A percentile compares a stretch with the other conserved stretches of the same genome.
Evolutionary conservation across 352 stramenopile genomes (phyloP).

Genomic region (Aphanomyces stellatus): DNA sequence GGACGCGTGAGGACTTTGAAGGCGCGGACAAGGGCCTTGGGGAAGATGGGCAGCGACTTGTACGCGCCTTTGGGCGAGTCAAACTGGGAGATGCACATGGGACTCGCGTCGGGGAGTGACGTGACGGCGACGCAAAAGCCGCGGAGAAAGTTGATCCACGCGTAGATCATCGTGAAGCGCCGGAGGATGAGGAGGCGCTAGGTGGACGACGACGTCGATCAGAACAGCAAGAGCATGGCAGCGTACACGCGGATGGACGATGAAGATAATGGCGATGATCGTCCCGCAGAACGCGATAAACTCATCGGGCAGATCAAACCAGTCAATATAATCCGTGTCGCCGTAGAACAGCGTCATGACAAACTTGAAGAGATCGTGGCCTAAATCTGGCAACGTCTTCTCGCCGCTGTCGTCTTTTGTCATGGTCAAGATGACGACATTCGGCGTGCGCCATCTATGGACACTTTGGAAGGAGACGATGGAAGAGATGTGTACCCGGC

Average conservation of each 20-base stretch:
- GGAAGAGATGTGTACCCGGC: conserved; percentile 33
- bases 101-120: conserved; percentile 76
- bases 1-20: conserved; percentile 77
- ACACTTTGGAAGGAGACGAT: neutral
- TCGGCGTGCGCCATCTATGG: conserved; percentile 64
- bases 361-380: conserved; percentile 80
- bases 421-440: conserved; percentile 69
- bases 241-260: conserved; percentile 70
- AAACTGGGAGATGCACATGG: conserved; percentile 83
- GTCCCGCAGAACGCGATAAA: conserved; percentile 65
- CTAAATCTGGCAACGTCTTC: conserved; percentile 77
- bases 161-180: conserved; percentile 77
- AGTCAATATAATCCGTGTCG: conserved; percentile 72
- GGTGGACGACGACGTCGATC: neutral
- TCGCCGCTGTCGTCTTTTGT: conserved; percentile 41
- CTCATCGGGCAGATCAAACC: conserved; percentile 77
- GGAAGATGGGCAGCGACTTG: conserved; percentile 82
- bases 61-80: conserved; percentile 50
- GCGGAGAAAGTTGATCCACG: conserved; percentile 79
- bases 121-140: conserved; percentile 81
- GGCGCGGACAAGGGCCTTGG: conserved; percentile 70
- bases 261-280: conserved; percentile 54
- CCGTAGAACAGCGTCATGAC: conserved; percentile 81
- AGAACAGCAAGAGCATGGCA: neutral
- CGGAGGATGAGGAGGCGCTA: conserved; percentile 75